A percentile compares a stretch with the other conserved stretches of the same genome.
Conservation (phyloP, 2,329 filamentous ascomycete species). For the Aspergillus viridinutans region DNA sequence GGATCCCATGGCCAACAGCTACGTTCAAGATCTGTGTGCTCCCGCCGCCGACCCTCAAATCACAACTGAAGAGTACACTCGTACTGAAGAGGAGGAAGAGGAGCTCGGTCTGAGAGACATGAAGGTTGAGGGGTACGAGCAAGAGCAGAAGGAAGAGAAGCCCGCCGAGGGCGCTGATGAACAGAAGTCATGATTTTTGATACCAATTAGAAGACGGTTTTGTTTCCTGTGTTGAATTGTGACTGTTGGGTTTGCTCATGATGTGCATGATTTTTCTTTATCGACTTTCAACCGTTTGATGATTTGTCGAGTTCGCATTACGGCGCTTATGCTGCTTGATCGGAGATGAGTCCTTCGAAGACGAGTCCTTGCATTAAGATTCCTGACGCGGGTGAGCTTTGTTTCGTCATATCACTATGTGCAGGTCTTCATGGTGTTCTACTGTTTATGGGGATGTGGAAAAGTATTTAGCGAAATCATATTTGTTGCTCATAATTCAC, state of each 20-base stretch:
- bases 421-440: background rate
- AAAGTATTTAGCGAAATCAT: background rate
- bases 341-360: background rate
- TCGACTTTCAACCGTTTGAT: background rate
- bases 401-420: background rate
- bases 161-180: constrained; percentile 13
- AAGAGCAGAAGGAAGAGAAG: constrained; percentile 39
- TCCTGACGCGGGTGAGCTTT: background rate
- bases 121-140: constrained; percentile 82
- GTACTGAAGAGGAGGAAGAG: constrained; percentile 90
- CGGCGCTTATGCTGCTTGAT: background rate
- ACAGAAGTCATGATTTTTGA: constrained; percentile 24
- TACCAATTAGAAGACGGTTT: constrained; percentile 8
- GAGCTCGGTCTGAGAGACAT: constrained; percentile 88
- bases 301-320: constrained; percentile 3
- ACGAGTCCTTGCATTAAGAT: background rate
- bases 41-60: constrained; percentile 83
- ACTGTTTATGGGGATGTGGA: background rate
- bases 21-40: constrained; percentile 79
- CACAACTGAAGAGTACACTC: constrained; percentile 72
- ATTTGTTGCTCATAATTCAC: background rate
- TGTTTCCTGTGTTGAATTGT: constrained; percentile 12
- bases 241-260: constrained; percentile 16
- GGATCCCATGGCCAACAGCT: constrained; percentile 88
- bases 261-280: constrained; percentile 19